Conservation (phyloP, 148 eudicot species). For the Fagopyrum esculentum region DNA sequence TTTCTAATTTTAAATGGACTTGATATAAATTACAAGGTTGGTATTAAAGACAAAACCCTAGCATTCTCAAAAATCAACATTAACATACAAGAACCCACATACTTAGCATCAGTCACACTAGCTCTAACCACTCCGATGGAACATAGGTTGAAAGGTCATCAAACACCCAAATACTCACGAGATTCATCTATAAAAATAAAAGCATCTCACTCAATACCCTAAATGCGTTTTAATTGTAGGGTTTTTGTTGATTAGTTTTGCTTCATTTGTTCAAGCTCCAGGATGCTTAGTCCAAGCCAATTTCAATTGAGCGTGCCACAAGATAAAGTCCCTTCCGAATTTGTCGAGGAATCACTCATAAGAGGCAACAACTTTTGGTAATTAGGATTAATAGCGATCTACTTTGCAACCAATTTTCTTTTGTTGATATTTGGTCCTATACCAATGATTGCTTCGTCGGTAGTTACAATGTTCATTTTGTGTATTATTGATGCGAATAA, state of each 20-base stretch:
- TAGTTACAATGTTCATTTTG: too few species aligned
- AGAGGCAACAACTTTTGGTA: conserved; percentile 11
- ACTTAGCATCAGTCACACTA: conserved; percentile 42
- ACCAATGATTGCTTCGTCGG: too few species aligned
- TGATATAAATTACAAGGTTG: not conserved
- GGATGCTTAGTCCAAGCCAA: conserved; percentile 42
- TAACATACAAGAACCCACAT: conserved; percentile 39
- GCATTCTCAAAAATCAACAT: conserved; percentile 37
- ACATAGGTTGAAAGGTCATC: conserved; percentile 49
- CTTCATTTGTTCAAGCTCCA: conserved; percentile 43
- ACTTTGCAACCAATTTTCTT: too few species aligned
- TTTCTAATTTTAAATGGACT: too few species aligned
- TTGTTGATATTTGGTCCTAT: too few species aligned
- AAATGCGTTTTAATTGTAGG: conserved; percentile 33
- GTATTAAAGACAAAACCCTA: conserved; percentile 14
- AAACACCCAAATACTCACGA: conserved; percentile 18
- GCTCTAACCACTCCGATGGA: conserved; percentile 59
- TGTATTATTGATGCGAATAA: too few species aligned
- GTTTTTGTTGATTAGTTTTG: conserved; percentile 49
- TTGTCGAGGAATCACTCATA: conserved; percentile 34
- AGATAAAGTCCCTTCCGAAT: conserved; percentile 25
- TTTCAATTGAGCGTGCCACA: conserved; percentile 60
- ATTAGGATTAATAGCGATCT: too few species aligned
- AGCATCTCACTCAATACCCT: conserved; percentile 21
- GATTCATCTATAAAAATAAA: conserved; percentile 46